Conservation (phyloP, 176 grass and related monocot species). For the Paspalum vaginatum region DNA sequence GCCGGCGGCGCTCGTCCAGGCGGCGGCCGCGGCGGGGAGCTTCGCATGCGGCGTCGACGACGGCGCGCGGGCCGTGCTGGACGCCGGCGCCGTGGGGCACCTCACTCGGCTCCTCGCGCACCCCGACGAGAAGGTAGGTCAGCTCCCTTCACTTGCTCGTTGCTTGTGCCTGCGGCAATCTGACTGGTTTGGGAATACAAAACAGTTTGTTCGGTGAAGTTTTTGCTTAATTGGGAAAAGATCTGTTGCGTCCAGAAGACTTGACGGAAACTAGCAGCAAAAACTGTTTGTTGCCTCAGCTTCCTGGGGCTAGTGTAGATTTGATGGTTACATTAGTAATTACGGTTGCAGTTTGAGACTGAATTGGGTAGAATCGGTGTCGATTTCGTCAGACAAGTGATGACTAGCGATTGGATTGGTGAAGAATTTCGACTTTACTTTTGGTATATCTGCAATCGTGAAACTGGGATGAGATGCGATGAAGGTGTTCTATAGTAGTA, state of each 20-base stretch:
- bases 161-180: constrained; percentile 31
- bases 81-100: constrained; percentile 62
- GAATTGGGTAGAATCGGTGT: not conserved
- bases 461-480: not conserved
- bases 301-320: not conserved
- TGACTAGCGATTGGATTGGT: not conserved
- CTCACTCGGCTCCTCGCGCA: constrained; percentile 79
- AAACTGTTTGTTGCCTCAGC: constrained; percentile 17
- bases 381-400: not conserved
- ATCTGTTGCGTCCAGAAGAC: constrained; percentile 35
- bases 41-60: constrained; percentile 98
- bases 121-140: constrained; percentile 74
- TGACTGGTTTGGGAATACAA: constrained; percentile 17
- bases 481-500: not conserved
- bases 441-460: not conserved
- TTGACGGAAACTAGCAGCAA: constrained; percentile 42
- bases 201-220: not conserved
- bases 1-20: constrained; percentile 77
- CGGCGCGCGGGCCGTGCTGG: constrained; percentile 76
- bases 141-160: constrained; percentile 17
- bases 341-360: constrained; percentile 12
- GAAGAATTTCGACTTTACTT: not conserved
- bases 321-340: constrained; percentile 6
- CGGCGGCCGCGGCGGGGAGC: constrained; percentile 81
- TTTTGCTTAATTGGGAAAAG: constrained; percentile 32